Evolutionary conservation across 2,329 filamentous ascomycete species (phyloP).

Genomic region (Botrytis squamosa): DNA sequence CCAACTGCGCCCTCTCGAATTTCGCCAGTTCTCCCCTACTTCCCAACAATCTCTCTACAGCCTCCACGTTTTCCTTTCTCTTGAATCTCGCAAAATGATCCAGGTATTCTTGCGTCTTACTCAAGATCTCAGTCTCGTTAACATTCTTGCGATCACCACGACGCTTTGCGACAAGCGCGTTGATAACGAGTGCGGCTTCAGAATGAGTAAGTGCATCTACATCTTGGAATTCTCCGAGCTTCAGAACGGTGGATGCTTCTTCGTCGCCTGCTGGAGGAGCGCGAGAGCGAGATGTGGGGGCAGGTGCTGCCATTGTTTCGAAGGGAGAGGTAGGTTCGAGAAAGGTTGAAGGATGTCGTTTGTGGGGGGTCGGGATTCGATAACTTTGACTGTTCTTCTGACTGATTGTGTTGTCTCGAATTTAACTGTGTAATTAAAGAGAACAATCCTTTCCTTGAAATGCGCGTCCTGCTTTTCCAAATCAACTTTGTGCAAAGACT

Average conservation of each 20-base stretch:
- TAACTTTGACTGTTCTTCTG: neutral
- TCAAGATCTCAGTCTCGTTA: constrained; percentile 80
- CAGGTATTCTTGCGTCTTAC: constrained; percentile 87
- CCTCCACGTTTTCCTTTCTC: constrained; percentile 88
- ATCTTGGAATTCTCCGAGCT: constrained; percentile 89
- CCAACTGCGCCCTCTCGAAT: constrained; percentile 91
- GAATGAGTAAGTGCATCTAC: constrained; percentile 90
- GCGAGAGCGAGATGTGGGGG: constrained; percentile 60
- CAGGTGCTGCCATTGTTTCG: constrained; percentile 26
- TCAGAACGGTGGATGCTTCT: constrained; percentile 77
- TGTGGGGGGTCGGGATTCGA: neutral
- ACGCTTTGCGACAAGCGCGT: constrained; percentile 80
- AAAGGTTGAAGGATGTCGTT: neutral
- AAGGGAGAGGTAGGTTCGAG: neutral
- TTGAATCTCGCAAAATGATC: constrained; percentile 96
- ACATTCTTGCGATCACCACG: constrained; percentile 77
- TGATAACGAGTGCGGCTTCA: constrained; percentile 88
- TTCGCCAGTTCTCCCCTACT: constrained; percentile 77
- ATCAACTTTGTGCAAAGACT: neutral
- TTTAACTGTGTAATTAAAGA: neutral
- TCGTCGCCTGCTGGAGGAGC: constrained; percentile 75
- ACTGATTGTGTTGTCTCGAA: neutral
- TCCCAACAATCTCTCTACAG: constrained; percentile 84
- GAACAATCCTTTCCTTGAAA: neutral
- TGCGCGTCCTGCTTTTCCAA: neutral